These are phyloP conservation scores for Chytriomyces confervae DNA, from an alignment of 192 early-diverging fungal species.

Conservation along the genomic window DNA sequence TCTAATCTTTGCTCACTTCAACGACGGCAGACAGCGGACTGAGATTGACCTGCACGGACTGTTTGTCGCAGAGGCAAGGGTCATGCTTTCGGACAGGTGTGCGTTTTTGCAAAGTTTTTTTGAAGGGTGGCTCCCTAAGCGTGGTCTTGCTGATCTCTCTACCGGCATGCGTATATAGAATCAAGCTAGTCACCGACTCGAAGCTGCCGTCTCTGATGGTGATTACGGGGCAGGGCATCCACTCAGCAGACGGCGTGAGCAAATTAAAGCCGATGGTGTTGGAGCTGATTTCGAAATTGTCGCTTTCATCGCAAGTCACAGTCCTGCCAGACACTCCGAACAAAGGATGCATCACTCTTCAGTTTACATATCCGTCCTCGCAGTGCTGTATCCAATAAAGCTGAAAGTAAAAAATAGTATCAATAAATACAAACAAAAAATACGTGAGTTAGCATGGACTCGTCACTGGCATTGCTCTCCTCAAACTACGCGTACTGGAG, in stretches of 20 bases:
- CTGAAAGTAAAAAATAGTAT: too few species aligned
- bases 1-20: constrained; percentile 29
- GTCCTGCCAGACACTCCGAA: too few species aligned
- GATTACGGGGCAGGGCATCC: constrained; percentile 71
- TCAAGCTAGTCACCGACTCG: too few species aligned
- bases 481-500: constrained; percentile 36
- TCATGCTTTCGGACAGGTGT: constrained; percentile 55
- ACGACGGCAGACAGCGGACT: constrained; percentile 40
- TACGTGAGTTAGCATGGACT: too few species aligned
- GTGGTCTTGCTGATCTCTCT: too few species aligned
- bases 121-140: constrained; percentile 51
- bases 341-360: too few species aligned
- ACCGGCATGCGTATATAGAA: not conserved
- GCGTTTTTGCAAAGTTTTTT: not conserved
- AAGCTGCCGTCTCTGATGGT: constrained; percentile 49
- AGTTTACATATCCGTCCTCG: too few species aligned
- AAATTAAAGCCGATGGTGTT: constrained; percentile 74
- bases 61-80: constrained; percentile 68
- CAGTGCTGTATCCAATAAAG: too few species aligned
- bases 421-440: too few species aligned
- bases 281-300: constrained; percentile 43
- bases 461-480: not conserved
- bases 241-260: constrained; percentile 60
- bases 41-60: constrained; percentile 76
- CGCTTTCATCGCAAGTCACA: too few species aligned